Base-by-base conservation (phyloP, 345 rosid genomes). In the Linum usitatissimum region DNA sequence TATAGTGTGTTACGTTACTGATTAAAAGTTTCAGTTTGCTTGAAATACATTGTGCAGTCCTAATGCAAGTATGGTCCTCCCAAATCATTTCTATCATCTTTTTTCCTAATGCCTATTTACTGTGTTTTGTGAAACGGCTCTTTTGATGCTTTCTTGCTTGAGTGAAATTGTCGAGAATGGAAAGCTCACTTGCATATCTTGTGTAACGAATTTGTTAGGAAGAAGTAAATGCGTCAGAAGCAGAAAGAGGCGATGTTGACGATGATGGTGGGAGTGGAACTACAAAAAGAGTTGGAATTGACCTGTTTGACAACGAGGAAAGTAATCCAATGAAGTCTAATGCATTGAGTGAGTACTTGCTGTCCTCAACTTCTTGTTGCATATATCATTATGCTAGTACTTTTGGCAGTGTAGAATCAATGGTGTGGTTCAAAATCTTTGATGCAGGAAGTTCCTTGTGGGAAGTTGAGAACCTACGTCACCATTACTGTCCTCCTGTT, bases 401-500 rank as follows among this genome's bases (percentile, higher is more conserved):
- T 4, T 55, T 3, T 55, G 28, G 30, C 20, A 12, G 12, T 55
- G 23, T 18, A 18, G 63, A 18, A n/a, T 60, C 28, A 5, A 31
- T 0, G 49, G 17, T 15, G 20, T 60, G 48, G 7, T 36, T 31
- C 15, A 17, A 17, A 60, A 60, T 31, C 51, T 6, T 64, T 66
- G 30, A 5, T 61, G 69, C 87, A 93, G 99, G 77, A 70, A 93
- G 97, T 73, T 93, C 99, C 8, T 86, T 93, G 3, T 93, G 96
- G 97, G 99, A 93, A 77, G 82, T 93, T 5, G 94, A 93, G 65
- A 69, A 80, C 23, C 83, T 93, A 53, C 87, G 87, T 15, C 90
- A 86, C 76, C 96, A 90, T 71, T 87, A 93, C 77, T 93, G 97
- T 63, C 96, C 97, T 7, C 87, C 96, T 12, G 96, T 90, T 72